These are phyloP conservation scores for Pseudoperonospora humuli DNA, from an alignment of 352 stramenopile genomes.

Conservation along the genomic window DNA sequence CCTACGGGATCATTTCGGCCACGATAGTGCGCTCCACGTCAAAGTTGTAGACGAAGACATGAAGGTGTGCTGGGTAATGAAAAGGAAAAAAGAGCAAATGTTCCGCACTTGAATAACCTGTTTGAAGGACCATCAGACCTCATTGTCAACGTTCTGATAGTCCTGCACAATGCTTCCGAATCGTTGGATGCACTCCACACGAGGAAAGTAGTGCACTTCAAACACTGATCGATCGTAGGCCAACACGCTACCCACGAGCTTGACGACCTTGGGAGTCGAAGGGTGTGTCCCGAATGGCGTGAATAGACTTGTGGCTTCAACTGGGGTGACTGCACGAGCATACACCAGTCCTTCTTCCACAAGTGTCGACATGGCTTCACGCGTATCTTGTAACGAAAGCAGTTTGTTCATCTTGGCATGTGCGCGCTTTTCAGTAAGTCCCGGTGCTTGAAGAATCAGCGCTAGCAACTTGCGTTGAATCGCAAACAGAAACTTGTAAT, in stretches of 20 bases:
- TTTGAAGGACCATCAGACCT: constrained; percentile 1
- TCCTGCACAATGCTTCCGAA: constrained; percentile 73
- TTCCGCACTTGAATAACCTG: background rate
- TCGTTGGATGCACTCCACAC: constrained; percentile 70
- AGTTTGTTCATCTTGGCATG: constrained; percentile 49
- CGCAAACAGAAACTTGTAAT: constrained; percentile 66
- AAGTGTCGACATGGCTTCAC: constrained; percentile 58
- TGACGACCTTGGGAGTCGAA: constrained; percentile 26
- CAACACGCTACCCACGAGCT: constrained; percentile 35
- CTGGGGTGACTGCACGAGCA: constrained; percentile 25
- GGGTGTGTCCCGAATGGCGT: constrained; percentile 6
- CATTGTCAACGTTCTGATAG: constrained; percentile 45
- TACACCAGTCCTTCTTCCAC: constrained; percentile 72
- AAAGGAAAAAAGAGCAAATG: background rate
- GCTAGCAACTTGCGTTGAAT: constrained; percentile 70
- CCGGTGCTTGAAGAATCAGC: constrained; percentile 43
- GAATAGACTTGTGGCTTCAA: constrained; percentile 25
- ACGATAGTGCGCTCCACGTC: constrained; percentile 60
- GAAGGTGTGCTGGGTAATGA: background rate
- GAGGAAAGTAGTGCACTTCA: constrained; percentile 66
- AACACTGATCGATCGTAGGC: constrained; percentile 39
- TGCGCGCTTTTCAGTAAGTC: constrained; percentile 52
- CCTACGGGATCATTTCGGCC: constrained; percentile 83
- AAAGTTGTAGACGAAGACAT: constrained; percentile 27
- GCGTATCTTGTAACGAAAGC: constrained; percentile 62